Conservation (phyloP, 2,329 filamentous ascomycete genomes). For the Proliferodiscus dingleyae region DNA sequence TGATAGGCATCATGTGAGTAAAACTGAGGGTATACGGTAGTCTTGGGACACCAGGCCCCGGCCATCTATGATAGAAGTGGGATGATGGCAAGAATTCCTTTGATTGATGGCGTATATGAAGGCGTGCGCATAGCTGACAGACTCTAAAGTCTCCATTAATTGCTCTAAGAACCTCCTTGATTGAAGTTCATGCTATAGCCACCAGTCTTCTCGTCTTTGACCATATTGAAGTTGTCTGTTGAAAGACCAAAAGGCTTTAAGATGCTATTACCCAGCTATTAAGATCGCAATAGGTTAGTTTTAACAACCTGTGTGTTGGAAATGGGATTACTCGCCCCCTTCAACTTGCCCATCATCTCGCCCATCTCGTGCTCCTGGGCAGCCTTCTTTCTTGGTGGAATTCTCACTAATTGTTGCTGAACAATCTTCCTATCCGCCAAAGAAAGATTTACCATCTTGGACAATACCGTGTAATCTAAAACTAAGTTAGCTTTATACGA, state of each 20-base stretch:
- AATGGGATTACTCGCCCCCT: conserved; percentile 51
- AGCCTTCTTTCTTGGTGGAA: conserved; percentile 66
- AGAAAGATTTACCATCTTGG: conserved; percentile 55
- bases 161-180: conserved; percentile 21
- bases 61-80: no score
- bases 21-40: no score
- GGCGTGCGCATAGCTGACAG: no score
- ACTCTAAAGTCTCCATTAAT: not conserved
- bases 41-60: no score
- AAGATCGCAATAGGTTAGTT: conserved; percentile 4
- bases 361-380: conserved; percentile 84
- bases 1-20: no score
- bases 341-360: conserved; percentile 97
- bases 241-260: conserved; percentile 90
- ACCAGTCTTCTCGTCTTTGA: conserved; percentile 81
- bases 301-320: not conserved
- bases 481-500: conserved; percentile 2
- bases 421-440: conserved; percentile 64
- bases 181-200: conserved; percentile 91
- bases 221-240: conserved; percentile 92
- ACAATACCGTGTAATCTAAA: conserved; percentile 67
- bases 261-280: conserved; percentile 77
- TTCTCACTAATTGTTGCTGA: conserved; percentile 54
- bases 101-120: no score
- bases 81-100: no score